phyloP scores from a whole-genome alignment of 2,329 filamentous ascomycete genomes.

The Metarhizium robertsii region DNA sequence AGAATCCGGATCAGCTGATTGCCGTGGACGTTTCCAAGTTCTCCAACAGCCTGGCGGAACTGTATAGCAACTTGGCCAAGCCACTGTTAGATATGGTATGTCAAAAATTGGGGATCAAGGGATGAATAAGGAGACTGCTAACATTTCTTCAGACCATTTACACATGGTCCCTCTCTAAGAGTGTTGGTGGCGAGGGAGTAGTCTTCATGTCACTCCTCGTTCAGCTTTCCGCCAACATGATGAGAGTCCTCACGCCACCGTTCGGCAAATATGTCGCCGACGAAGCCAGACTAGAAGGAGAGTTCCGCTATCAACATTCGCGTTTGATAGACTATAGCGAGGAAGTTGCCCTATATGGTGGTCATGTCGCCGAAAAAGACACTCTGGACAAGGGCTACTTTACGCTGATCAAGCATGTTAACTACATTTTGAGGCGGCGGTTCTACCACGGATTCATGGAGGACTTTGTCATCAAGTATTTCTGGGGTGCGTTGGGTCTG shows the following conservation, averaged over 20 bases:
- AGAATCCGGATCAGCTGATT: constrained; percentile 96
- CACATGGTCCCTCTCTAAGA: constrained; percentile 86
- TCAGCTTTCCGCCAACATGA: constrained; percentile 83
- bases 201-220: constrained; percentile 93
- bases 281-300: constrained; percentile 86
- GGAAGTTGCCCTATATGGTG: constrained; percentile 84
- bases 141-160: constrained; percentile 61
- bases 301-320: constrained; percentile 93
- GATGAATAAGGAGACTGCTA: not conserved
- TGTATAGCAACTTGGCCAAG: constrained; percentile 95
- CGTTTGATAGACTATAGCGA: constrained; percentile 93
- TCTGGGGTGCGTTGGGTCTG: constrained; percentile 91
- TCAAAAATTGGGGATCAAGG: not conserved
- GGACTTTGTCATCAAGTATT: constrained; percentile 98
- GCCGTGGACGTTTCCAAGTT: constrained; percentile 95
- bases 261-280: constrained; percentile 98
- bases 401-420: constrained; percentile 97
- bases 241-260: constrained; percentile 89
- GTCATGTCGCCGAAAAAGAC: constrained; percentile 91
- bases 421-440: constrained; percentile 79
- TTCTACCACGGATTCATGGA: constrained; percentile 99
- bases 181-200: constrained; percentile 90
- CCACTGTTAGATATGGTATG: constrained; percentile 82
- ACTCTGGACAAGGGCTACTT: constrained; percentile 98
- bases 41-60: constrained; percentile 84